phyloP scores from a whole-genome alignment of 2,329 filamentous ascomycete genomes.

The Ophiocordyceps camponoti-floridani region DNA sequence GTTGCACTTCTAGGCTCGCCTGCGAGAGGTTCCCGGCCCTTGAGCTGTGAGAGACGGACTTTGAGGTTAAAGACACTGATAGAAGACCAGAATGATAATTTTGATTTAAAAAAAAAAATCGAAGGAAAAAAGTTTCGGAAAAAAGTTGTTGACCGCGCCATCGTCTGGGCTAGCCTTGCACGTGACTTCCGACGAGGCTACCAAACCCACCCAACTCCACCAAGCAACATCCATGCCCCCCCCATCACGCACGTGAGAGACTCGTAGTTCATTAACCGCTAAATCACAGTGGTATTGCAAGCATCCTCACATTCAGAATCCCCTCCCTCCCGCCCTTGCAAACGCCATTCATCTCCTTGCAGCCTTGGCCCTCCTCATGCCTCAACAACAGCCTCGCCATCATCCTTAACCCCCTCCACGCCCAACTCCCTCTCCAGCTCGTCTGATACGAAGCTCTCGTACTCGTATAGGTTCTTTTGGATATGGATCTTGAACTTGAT shows the following conservation, averaged over 20 bases:
- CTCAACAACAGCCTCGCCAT: conserved; percentile 34
- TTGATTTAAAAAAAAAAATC: too few relatives aligned
- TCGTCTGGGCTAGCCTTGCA: too few relatives aligned
- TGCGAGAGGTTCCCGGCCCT: conserved; percentile 39
- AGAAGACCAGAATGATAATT: too few relatives aligned
- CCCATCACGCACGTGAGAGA: background rate
- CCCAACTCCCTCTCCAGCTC: conserved; percentile 77
- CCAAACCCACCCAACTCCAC: too few relatives aligned
- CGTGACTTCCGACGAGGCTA: too few relatives aligned
- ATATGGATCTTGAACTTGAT: conserved; percentile 98
- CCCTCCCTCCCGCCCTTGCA: background rate
- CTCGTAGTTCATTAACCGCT: background rate
- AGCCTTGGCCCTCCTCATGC: conserved; percentile 1
- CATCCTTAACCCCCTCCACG: conserved; percentile 38
- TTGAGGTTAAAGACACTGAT: too few relatives aligned
- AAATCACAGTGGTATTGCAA: background rate
- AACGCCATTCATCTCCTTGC: too few relatives aligned
- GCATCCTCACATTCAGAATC: background rate
- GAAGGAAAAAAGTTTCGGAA: too few relatives aligned
- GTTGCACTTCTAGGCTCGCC: conserved; percentile 10
- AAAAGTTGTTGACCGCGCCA: too few relatives aligned
- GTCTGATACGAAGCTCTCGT: conserved; percentile 82
- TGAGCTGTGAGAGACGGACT: too few relatives aligned
- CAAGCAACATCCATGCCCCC: too few relatives aligned
- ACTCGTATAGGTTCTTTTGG: conserved; percentile 82